phyloP scores from a whole-genome alignment of 2,329 filamentous ascomycete species.

The Phaeosphaeriaceae sp. region DNA sequence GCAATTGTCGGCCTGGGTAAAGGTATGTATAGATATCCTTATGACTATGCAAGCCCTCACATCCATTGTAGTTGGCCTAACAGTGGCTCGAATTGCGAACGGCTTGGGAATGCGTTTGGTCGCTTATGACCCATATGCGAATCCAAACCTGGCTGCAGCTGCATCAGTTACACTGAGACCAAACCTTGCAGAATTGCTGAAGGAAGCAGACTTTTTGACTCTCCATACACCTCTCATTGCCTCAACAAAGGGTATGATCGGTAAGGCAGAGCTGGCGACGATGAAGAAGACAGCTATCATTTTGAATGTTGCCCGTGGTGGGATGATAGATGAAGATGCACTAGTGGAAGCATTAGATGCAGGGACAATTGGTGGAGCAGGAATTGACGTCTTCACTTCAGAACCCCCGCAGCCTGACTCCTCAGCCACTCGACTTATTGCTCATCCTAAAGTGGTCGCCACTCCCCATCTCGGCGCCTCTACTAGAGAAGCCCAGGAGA shows the following conservation, averaged over 20 bases:
- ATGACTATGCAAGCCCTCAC: not conserved
- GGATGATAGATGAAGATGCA: constrained; percentile 79
- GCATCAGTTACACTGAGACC: constrained; percentile 70
- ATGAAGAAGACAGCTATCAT: constrained; percentile 79
- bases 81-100: constrained; percentile 78
- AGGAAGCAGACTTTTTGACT: constrained; percentile 75
- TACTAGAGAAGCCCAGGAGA: constrained; percentile 83
- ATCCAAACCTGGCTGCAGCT: constrained; percentile 70
- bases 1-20: constrained; percentile 83
- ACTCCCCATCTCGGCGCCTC: constrained; percentile 83
- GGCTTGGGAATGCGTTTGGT: constrained; percentile 78
- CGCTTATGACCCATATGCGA: constrained; percentile 80
- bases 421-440: constrained; percentile 67
- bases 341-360: constrained; percentile 72
- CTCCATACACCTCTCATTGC: constrained; percentile 82
- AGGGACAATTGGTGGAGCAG: constrained; percentile 76
- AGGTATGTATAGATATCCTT: constrained; percentile 50
- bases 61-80: constrained; percentile 66
- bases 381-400: constrained; percentile 78
- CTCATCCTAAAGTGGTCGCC: constrained; percentile 74
- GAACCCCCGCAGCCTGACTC: constrained; percentile 71
- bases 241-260: constrained; percentile 76
- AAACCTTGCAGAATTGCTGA: constrained; percentile 66
- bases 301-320: constrained; percentile 79
- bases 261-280: constrained; percentile 66